Base-by-base conservation (phyloP, 2,329 filamentous ascomycete genomes). In the Metarhizium robertsii region DNA sequence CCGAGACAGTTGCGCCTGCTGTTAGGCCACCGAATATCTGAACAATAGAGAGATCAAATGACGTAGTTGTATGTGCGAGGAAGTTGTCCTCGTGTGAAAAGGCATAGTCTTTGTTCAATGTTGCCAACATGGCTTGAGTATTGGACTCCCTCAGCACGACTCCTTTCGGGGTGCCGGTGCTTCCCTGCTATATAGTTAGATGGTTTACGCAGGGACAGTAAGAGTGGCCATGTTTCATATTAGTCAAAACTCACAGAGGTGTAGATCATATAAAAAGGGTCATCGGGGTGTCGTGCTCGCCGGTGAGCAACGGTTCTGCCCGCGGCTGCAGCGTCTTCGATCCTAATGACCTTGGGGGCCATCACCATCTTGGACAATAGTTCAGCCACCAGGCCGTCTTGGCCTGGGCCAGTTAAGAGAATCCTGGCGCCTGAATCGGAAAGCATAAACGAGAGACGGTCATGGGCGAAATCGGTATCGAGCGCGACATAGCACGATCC, bases 191-290 rank as follows among this genome's bases (percentile, higher is more conserved):
- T 18, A 38, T 8, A 46, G 1, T 45, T 45, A 43, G 18, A 11
- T 2, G 4, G 6, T 5, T 13, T 20, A 7, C 42, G n/a, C 18
- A 25, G 16, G n/a, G n/a, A 25, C 2, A 20, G 16, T 3, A 20
- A 45, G 42, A 20, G 42, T 14, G n/a, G 25, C 25, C 16, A 25
- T 20, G 16, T 7, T 6, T 30, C 16, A 18, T 46, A 10, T 18
- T 0, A 11, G 42, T n/a, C 6, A 6, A 29, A 16, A 61, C 58
- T 61, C 58, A 63, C 60, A 38, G 61, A 63, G 20, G 61, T 64
- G 52, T 64, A 64, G 36, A 64, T 63, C 58, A 63, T 61, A 53
- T 64, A 63, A 48, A 64, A 63, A 4, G 62, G 62, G 45, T 64
- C 61, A 36, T 61, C 49, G 40, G 55, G 54, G 25, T 59, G 54